phyloP scores from a whole-genome alignment of 2,329 filamentous ascomycete genomes.

The Pseudophaeomoniella oleicola region DNA sequence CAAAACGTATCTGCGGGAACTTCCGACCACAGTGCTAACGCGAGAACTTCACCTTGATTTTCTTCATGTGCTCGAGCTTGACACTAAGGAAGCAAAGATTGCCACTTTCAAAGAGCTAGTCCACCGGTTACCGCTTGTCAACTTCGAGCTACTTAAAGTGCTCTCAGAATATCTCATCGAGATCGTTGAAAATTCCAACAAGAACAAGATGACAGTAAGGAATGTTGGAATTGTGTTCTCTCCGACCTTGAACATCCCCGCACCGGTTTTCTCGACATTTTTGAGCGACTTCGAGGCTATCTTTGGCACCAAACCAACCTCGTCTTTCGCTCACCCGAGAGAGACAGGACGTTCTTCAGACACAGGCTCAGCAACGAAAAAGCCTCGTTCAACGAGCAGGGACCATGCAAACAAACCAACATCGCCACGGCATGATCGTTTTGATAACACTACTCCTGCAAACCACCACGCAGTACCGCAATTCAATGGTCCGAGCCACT shows the following conservation, averaged over 20 bases:
- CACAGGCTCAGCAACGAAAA: neutral
- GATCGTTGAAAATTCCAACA: conserved; percentile 76
- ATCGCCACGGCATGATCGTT: conserved; percentile 4
- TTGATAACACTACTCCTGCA: conserved; percentile 6
- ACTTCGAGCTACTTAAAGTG: conserved; percentile 68
- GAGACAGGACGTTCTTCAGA: conserved; percentile 14
- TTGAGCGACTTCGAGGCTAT: conserved; percentile 80
- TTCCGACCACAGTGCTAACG: conserved; percentile 83
- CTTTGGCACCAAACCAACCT: conserved; percentile 55
- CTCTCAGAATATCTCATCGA: conserved; percentile 78
- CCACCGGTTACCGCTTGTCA: conserved; percentile 63
- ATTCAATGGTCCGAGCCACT: conserved; percentile 30
- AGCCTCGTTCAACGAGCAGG: neutral
- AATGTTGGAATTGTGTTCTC: conserved; percentile 98
- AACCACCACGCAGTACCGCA: conserved; percentile 12
- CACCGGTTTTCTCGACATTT: conserved; percentile 85
- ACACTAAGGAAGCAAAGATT: conserved; percentile 62
- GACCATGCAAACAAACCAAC: conserved; percentile 19
- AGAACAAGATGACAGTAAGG: conserved; percentile 96
- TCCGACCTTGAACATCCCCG: conserved; percentile 89
- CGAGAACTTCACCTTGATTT: conserved; percentile 84
- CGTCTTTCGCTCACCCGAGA: conserved; percentile 13
- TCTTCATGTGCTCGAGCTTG: conserved; percentile 66
- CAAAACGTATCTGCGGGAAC: conserved; percentile 84
- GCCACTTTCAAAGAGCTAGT: conserved; percentile 62